A percentile compares a stretch with the other conserved stretches of the same genome.
These are phyloP conservation scores for Adiantum capillusveneris DNA, from an alignment of 75 land plant species.

Conservation along the genomic window DNA sequence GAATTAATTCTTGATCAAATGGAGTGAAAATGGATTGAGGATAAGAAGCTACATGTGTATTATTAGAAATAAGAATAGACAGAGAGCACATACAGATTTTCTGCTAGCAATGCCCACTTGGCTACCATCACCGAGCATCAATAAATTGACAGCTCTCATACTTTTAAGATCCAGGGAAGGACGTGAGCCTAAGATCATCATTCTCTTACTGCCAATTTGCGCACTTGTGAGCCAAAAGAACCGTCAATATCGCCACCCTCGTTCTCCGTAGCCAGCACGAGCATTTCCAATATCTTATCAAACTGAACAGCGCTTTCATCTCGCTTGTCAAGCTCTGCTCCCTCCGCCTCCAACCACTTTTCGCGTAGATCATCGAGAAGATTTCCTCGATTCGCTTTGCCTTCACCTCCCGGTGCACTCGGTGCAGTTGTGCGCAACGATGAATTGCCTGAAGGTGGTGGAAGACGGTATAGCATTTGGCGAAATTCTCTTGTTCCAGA, in stretches of 20 bases:
- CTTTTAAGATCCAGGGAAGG: too few species aligned
- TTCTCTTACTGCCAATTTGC: too few species aligned
- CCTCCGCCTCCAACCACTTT: conserved; percentile 94
- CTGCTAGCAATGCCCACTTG: too few species aligned
- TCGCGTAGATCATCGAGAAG: conserved; percentile 89
- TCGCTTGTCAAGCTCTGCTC: conserved; percentile 85
- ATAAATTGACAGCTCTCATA: too few species aligned
- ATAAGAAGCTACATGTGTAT: too few species aligned
- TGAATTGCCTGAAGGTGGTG: conserved; percentile 91
- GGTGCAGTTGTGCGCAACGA: conserved; percentile 74
- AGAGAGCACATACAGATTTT: too few species aligned
- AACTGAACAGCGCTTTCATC: conserved; percentile 86
- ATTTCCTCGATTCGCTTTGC: conserved; percentile 50
- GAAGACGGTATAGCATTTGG: conserved; percentile 63
- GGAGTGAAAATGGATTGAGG: too few species aligned
- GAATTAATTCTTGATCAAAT: too few species aligned
- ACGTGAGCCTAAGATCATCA: too few species aligned
- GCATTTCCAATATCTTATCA: conserved; percentile 70
- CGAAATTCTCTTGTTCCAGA: conserved; percentile 69
- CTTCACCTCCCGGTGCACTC: conserved; percentile 76
- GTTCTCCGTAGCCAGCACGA: conserved; percentile 50
- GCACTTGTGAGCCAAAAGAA: too few species aligned
- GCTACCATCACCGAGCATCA: too few species aligned
- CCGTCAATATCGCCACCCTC: neutral
- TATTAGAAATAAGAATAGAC: too few species aligned